Evolutionary conservation across 2,329 filamentous ascomycete species (phyloP).

Genomic region (Hypoxylon rubiginosum): DNA sequence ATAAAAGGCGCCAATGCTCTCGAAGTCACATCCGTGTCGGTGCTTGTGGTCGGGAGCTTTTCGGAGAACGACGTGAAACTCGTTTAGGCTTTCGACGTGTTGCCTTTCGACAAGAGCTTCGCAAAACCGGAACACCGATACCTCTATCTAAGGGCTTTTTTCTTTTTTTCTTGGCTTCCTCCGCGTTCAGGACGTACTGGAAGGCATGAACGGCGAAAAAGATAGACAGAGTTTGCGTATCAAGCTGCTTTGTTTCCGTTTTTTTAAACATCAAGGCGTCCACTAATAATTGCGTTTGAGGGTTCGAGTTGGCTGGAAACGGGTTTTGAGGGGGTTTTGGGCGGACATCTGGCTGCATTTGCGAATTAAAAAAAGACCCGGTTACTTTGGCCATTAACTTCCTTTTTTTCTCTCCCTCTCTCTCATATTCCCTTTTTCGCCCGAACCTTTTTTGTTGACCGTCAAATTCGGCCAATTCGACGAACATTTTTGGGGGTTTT

Average conservation of each 20-base stretch:
- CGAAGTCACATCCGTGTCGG: neutral
- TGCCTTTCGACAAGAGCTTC: constrained; percentile 17
- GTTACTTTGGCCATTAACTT: constrained; percentile 27
- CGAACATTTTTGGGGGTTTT: constrained; percentile 25
- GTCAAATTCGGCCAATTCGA: constrained; percentile 26
- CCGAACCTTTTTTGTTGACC: neutral
- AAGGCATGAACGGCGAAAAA: constrained; percentile 27
- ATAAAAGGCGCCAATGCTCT: neutral
- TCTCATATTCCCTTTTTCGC: constrained; percentile 16
- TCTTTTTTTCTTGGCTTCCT: constrained; percentile 20
- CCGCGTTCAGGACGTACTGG: constrained; percentile 14
- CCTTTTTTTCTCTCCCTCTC: constrained; percentile 10
- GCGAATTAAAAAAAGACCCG: constrained; percentile 24
- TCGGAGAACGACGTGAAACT: constrained; percentile 6
- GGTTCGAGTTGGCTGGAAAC: constrained; percentile 17
- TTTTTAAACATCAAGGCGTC: constrained; percentile 25
- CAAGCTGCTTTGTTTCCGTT: constrained; percentile 21
- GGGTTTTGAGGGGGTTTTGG: constrained; percentile 32
- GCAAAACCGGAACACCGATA: constrained; percentile 20
- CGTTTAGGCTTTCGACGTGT: constrained; percentile 20
- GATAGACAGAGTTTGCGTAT: constrained; percentile 26
- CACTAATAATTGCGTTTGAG: constrained; percentile 24
- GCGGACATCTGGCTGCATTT: constrained; percentile 39
- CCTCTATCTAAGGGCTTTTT: constrained; percentile 24
- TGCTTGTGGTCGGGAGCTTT: constrained; percentile 4